A percentile compares a stretch with the other conserved stretches of the same genome.
phyloP scores from a whole-genome alignment of 345 rosid genomes.

The Eucalyptus grandis region DNA sequence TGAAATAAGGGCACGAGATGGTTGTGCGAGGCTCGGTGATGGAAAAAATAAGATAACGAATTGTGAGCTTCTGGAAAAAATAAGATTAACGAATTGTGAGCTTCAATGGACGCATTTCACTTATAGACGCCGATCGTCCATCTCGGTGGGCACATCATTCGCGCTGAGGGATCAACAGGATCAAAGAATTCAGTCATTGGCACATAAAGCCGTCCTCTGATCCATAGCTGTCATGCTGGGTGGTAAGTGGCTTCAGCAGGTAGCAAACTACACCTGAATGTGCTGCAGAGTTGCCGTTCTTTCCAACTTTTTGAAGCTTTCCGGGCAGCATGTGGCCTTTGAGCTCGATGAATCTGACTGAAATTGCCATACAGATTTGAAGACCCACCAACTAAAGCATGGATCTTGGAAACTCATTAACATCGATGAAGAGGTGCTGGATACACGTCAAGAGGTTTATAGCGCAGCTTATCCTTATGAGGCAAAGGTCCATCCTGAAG shows the following conservation, averaged over 20 bases:
- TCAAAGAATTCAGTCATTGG: not conserved
- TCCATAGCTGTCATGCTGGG: not conserved
- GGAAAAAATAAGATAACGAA: not conserved
- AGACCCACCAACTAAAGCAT: not conserved
- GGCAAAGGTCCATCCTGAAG: slow-evolving; percentile 67
- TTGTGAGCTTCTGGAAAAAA: not conserved
- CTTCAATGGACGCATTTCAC: not conserved
- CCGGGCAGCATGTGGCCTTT: not conserved
- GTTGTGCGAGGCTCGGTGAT: not conserved
- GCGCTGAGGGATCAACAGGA: not conserved
- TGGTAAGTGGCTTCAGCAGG: not conserved
- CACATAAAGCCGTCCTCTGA: not conserved
- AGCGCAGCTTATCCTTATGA: slow-evolving; percentile 48
- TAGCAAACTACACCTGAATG: not conserved
- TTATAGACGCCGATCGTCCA: not conserved
- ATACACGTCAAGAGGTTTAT: slow-evolving; percentile 65
- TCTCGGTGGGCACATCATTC: not conserved
- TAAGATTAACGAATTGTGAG: not conserved
- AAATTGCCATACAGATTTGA: not conserved
- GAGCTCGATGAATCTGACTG: not conserved
- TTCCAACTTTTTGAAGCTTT: not conserved
- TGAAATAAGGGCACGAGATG: not conserved
- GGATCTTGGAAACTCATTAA: not conserved
- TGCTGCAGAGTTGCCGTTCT: not conserved
- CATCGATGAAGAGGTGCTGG: slow-evolving; percentile 78